Percentiles rank a stretch among this genome's conserved stretches.
phyloP scores from a whole-genome alignment of 352 stramenopile species.

The Phytophthora lateralis region DNA sequence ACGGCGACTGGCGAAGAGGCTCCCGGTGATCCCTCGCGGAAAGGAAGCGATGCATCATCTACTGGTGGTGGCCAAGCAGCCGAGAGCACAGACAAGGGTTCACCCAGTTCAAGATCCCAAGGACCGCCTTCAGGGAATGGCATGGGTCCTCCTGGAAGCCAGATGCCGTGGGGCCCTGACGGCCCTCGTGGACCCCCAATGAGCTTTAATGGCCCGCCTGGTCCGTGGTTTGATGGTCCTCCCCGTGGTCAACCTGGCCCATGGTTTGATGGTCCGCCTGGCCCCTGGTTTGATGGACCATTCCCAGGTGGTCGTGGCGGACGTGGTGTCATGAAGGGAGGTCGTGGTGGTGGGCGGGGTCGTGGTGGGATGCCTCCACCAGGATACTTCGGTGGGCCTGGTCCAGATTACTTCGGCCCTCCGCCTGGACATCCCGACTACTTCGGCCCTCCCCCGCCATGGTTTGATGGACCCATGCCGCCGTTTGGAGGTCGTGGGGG shows the following conservation, averaged over 20 bases:
- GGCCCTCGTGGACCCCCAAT: slow-evolving; percentile 53
- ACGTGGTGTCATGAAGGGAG: slow-evolving; percentile 49
- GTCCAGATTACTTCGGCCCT: slow-evolving; percentile 76
- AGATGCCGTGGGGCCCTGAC: slow-evolving; percentile 40
- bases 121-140: slow-evolving; percentile 39
- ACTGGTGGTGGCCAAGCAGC: slow-evolving; percentile 16
- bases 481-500: slow-evolving; percentile 53
- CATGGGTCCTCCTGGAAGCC: slow-evolving; percentile 25
- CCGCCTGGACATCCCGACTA: slow-evolving; percentile 78
- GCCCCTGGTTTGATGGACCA: slow-evolving; percentile 82
- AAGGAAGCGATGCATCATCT: slow-evolving; percentile 32
- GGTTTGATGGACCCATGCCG: slow-evolving; percentile 68
- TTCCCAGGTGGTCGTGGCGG: slow-evolving; percentile 53
- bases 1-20: slow-evolving; percentile 9
- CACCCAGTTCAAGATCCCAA: slow-evolving; percentile 28
- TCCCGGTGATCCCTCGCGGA: slow-evolving; percentile 14
- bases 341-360: slow-evolving; percentile 49
- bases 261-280: slow-evolving; percentile 77
- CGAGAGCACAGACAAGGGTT: slow-evolving; percentile 32
- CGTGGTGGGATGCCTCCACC: slow-evolving; percentile 59
- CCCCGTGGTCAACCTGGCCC: slow-evolving; percentile 56
- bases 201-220: slow-evolving; percentile 57
- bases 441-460: slow-evolving; percentile 69
- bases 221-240: slow-evolving; percentile 77
- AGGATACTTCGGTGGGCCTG: slow-evolving; percentile 72